Evolutionary conservation across 1,139 yeast species (phyloP), one percentile per base, ranked within the genome.

Genomic region (Sugiyamaella pinicola): DNA sequence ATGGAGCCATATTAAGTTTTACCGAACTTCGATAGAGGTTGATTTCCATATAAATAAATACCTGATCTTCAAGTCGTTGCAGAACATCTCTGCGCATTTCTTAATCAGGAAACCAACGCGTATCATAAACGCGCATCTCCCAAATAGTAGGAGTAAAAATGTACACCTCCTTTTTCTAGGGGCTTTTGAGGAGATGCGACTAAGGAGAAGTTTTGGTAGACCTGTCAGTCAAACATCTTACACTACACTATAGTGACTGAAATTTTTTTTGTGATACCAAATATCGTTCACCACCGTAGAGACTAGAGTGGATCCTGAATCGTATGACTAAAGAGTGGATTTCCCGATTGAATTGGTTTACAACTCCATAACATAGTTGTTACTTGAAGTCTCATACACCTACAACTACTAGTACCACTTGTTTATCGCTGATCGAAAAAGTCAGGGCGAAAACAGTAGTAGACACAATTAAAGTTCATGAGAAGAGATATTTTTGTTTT

Each of bases 81-180:
- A 29, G 22, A 39, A 7, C 10, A 9, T 15, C 34, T 24, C 33
- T 6, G 9, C 2, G 15, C 28, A 40, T 40, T 15, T 13, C 44
- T 18, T n/a, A n/a, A 40, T 13, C 22, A 15, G 34, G 44, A 40
- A 40, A 8, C 13, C n/a, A 7, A 40, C 44, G 44, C 44, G 44
- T 40, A 40, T 24, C 34, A 13, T 8, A 8, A 15, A 40, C 34
- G 44, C 34, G 19, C 44, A 40, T 26, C 17, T 40, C 44, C 44
- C 28, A 26, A 40, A 40, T 21, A 9, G 44, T 40, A 33, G 8
- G 29, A 22, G 22, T 22, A 43, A 43, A 43, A 43, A 43, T 43
- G 47, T 43, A 43, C 47, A 42, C 47, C 47, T 34, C 47, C 38
- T 43, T 43, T 43, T 43, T 43, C 21, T 28, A 33, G 40, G 47